phyloP scores from a whole-genome alignment of 345 rosid species.

The Eucalyptus erythrocorys region DNA sequence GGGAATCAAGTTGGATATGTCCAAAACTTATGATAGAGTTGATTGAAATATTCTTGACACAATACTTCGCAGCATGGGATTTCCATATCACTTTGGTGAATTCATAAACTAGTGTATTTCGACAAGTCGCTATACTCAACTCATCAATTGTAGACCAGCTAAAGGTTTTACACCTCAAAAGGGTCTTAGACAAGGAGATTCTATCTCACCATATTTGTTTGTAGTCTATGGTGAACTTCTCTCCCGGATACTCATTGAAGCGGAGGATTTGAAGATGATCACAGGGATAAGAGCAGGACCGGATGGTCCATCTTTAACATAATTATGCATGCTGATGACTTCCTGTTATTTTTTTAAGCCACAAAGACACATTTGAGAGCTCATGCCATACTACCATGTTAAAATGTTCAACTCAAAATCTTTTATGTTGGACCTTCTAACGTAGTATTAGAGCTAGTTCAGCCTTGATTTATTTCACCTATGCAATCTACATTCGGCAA shows the following conservation, averaged over 20 bases:
- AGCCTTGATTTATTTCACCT: too few relatives aligned
- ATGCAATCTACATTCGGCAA: too few relatives aligned
- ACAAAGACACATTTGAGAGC: not conserved
- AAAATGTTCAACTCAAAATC: too few relatives aligned
- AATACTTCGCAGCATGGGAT: not conserved
- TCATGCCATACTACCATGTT: too few relatives aligned
- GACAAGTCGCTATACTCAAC: too few relatives aligned
- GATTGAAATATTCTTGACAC: not conserved
- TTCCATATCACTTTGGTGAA: too few relatives aligned
- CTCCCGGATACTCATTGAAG: too few relatives aligned
- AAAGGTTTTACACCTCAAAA: too few relatives aligned
- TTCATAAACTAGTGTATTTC: too few relatives aligned
- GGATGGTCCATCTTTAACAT: not conserved
- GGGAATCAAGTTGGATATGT: not conserved
- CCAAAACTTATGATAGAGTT: not conserved
- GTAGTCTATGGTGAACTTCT: not conserved
- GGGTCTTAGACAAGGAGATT: not conserved
- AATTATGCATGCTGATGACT: not conserved
- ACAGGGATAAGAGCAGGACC: not conserved
- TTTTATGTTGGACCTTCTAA: too few relatives aligned
- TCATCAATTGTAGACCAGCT: not conserved
- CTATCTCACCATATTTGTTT: not conserved
- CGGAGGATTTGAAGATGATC: not conserved
- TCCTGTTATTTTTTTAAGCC: not conserved
- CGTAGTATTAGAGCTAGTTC: rapidly evolving